A percentile compares a stretch with the other conserved stretches of the same genome.
phyloP scores from a whole-genome alignment of 306 rosid genomes.

The Lupinus albus region DNA sequence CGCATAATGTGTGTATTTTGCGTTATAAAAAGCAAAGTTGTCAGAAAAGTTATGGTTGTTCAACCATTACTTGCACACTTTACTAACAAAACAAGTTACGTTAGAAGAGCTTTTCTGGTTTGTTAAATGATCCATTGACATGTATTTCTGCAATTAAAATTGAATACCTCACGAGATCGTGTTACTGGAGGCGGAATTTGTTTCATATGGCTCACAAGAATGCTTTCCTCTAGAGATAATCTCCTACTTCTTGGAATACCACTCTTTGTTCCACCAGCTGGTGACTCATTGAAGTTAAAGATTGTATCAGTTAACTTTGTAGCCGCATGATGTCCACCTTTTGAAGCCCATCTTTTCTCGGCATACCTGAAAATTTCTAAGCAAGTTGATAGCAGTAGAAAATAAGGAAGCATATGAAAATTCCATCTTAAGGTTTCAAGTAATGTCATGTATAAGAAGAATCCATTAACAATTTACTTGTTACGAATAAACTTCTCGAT shows the following conservation, averaged over 20 bases:
- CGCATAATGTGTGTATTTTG: no score
- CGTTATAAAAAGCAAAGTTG: no score
- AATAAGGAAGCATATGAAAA: constrained; percentile 29
- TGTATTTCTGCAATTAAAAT: no score
- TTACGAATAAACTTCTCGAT: constrained; percentile 61
- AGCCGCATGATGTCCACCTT: constrained; percentile 44
- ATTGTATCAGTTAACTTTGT: constrained; percentile 43
- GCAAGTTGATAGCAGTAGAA: constrained; percentile 35
- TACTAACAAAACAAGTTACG: no score
- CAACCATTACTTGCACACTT: no score
- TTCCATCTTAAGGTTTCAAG: constrained; percentile 16
- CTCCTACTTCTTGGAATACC: constrained; percentile 55
- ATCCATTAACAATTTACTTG: constrained; percentile 58
- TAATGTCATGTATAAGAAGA: constrained; percentile 34
- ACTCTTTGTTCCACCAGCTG: constrained; percentile 38
- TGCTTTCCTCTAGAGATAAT: constrained; percentile 76
- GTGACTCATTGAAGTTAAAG: constrained; percentile 35
- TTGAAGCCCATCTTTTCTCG: constrained; percentile 65
- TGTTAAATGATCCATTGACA: constrained; percentile 3
- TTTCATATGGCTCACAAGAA: constrained; percentile 51
- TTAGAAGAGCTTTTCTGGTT: not conserved
- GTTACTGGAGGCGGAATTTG: constrained; percentile 42
- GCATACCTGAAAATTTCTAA: constrained; percentile 64
- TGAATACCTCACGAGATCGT: constrained; percentile 57
- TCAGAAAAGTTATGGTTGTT: no score